Evolutionary conservation across 768 basidiomycete genomes (phyloP), one percentile per base, ranked within the genome.

Genomic region (Dacryopinax spathularia): DNA sequence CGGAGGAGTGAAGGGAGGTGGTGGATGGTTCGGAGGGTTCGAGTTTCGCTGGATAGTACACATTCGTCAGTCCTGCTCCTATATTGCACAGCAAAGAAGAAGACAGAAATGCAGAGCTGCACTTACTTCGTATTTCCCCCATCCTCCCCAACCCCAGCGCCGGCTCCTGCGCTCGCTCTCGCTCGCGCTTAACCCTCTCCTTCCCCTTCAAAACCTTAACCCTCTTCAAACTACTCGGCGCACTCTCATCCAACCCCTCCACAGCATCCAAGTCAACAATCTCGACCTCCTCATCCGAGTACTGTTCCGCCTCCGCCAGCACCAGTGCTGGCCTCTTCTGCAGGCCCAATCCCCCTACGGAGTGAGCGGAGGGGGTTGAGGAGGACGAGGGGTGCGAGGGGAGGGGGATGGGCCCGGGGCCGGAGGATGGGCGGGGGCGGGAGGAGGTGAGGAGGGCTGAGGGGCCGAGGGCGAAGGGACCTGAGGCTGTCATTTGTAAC

Each of bases 241-340:
- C 90, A 85, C 89, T 89, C 84, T 85, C 90, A 72, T 92, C 90
- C 83, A 92, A 82, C 65, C 84, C 77, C 60, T 80, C 75, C 33
- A 92, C 83, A 64, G 85, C 79, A 33, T 85, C 84, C 82, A 92
- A 87, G 69, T 92, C 90, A 37, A 92, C 77, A 61, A 91, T 89
- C 74, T 91, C 88, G 27, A 91, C 88, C 68, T 91, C 90, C 13
- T 88, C 87, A 65, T 92, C 90, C 18, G 90, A 92, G 73, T 91
- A 91, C 20, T 79, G 78, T 65, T 90, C 89, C 5, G 77, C 83
- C 18, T 64, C 66, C 5, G 48, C 48, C 7, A 56, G 29, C 25
- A 56, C 48, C 13, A 56, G 25, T 3, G 48, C 48, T 3, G 25
- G 7, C 25, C 48, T 3, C 29, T 56, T 56, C n/a, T n/a, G n/a